phyloP scores from a whole-genome alignment of 805 yeast genomes.

The Schwanniomyces polymorphus region DNA sequence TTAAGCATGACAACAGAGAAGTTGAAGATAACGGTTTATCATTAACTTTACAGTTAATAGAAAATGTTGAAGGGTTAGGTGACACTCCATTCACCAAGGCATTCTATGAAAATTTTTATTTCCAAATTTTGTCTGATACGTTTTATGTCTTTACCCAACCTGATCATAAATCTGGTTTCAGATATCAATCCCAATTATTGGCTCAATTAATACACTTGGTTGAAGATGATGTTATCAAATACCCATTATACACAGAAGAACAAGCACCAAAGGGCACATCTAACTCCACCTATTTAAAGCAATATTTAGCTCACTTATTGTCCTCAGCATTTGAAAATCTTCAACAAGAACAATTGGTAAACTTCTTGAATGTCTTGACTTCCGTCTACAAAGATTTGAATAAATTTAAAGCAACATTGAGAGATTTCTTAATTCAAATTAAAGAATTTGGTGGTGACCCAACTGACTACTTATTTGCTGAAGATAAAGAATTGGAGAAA shows the following conservation, averaged over 20 bases:
- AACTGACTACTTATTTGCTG: conserved; percentile 91
- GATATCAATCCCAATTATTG: conserved; percentile 79
- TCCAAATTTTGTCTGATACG: conserved; percentile 87
- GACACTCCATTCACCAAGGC: conserved; percentile 73
- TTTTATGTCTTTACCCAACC: conserved; percentile 93
- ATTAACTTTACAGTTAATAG: conserved; percentile 77
- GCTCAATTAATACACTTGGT: conserved; percentile 83
- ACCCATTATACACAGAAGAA: conserved; percentile 77
- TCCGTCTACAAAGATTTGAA: conserved; percentile 68
- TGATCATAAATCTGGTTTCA: conserved; percentile 96
- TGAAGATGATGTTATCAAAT: conserved; percentile 68
- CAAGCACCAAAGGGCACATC: conserved; percentile 85
- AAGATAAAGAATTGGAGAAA: conserved; percentile 80
- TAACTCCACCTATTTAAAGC: conserved; percentile 74
- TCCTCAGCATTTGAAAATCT: conserved; percentile 90
- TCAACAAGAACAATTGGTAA: conserved; percentile 76
- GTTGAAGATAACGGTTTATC: conserved; percentile 91
- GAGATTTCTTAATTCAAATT: conserved; percentile 96
- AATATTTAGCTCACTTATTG: conserved; percentile 79
- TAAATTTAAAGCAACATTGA: conserved; percentile 78
- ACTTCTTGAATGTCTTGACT: conserved; percentile 76
- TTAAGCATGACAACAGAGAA: conserved; percentile 95
- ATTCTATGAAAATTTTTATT: conserved; percentile 85
- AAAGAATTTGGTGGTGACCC: conserved; percentile 95
- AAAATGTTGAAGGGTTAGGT: conserved; percentile 79